Percentiles rank a stretch among this genome's conserved stretches.
Conservation (phyloP, 176 grass and related monocot genomes). For the Phoenix dactylifera region DNA sequence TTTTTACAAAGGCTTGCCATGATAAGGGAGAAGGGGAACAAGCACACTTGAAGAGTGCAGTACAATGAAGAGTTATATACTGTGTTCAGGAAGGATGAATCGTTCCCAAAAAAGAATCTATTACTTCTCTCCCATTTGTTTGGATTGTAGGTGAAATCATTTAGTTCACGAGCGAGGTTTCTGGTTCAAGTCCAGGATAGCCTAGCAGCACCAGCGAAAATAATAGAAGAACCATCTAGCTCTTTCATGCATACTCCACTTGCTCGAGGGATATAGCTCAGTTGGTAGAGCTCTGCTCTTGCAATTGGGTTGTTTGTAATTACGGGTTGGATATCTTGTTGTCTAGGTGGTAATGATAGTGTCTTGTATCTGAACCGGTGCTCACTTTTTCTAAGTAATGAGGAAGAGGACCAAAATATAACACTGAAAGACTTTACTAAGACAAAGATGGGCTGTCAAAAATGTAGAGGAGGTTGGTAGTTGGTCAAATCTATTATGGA, state of each 20-base stretch:
- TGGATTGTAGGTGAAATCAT: not conserved
- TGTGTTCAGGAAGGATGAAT: not conserved
- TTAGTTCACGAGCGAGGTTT: not conserved
- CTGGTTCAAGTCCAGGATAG: not conserved
- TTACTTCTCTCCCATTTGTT: not conserved
- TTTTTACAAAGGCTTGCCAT: not conserved
- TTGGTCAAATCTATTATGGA: too few species aligned
- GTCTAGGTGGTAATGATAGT: not conserved
- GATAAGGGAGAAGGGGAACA: not conserved
- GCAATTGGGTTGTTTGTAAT: too few species aligned
- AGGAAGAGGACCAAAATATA: too few species aligned
- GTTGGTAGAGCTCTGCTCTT: too few species aligned
- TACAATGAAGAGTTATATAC: not conserved
- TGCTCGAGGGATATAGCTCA: not conserved
- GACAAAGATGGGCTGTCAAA: too few species aligned
- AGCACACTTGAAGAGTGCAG: not conserved
- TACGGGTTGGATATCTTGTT: not conserved
- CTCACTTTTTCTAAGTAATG: too few species aligned
- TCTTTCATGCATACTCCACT: constrained; percentile 7
- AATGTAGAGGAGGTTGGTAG: too few species aligned
- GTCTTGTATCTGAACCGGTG: not conserved
- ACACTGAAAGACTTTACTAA: too few species aligned
- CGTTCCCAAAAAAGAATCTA: not conserved
- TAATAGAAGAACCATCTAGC: not conserved
- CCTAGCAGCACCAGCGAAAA: not conserved